Evolutionary conservation across 805 yeast species (phyloP).

Genomic region (Metschnikowia hibisci): DNA sequence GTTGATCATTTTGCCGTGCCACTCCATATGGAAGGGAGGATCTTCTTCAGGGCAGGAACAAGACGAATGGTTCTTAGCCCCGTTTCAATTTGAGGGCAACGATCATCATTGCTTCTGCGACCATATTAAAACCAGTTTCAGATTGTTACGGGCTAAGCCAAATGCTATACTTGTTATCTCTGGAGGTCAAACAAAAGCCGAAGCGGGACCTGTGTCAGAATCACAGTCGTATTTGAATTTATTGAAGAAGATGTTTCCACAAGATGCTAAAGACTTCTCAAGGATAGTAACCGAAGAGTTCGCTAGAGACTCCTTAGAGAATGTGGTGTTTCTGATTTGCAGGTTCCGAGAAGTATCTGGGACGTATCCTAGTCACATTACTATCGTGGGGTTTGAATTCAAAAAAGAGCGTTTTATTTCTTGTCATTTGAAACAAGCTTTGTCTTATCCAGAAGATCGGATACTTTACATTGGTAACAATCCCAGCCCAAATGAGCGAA

Average conservation of each 20-base stretch:
- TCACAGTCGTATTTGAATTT: conserved; percentile 53
- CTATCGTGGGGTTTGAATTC: conserved; percentile 72
- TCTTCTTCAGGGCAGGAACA: conserved; percentile 42
- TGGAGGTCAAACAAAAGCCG: conserved; percentile 70
- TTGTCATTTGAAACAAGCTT: conserved; percentile 48
- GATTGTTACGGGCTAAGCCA: conserved; percentile 27
- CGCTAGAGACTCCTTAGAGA: conserved; percentile 79
- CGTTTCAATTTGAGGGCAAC: conserved; percentile 64
- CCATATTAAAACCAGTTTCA: conserved; percentile 51
- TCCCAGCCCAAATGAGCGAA: conserved; percentile 45
- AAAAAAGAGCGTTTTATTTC: conserved; percentile 57
- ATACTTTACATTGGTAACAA: conserved; percentile 54
- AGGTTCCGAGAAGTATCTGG: conserved; percentile 47
- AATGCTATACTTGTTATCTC: conserved; percentile 43
- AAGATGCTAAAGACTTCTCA: conserved; percentile 7
- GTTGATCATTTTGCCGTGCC: conserved; percentile 46
- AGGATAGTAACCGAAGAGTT: conserved; percentile 57
- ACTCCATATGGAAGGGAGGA: conserved; percentile 52
- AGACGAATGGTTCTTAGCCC: conserved; percentile 62
- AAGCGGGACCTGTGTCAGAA: conserved; percentile 56
- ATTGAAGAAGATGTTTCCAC: conserved; percentile 28
- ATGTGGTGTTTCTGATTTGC: conserved; percentile 58
- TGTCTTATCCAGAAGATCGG: conserved; percentile 36
- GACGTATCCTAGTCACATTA: conserved; percentile 47
- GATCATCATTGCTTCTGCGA: conserved; percentile 65